These are phyloP conservation scores for Iris macrosiphon DNA, from an alignment of 106 monocot genomes.

Conservation along the genomic window DNA sequence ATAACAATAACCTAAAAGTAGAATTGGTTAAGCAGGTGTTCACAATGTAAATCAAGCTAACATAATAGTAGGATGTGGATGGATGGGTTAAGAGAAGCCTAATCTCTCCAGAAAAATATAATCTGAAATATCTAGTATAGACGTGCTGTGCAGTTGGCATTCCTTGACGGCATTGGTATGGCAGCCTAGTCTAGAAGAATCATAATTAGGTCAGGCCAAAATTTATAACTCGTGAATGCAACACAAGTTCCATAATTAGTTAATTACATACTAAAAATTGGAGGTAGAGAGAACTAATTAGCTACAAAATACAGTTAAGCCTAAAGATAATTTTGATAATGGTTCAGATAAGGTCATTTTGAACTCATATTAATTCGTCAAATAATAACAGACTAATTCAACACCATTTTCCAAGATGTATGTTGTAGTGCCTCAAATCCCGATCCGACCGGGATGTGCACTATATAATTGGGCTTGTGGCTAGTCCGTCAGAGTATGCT, in stretches of 20 bases:
- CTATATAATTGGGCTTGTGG: background rate
- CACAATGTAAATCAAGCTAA: background rate
- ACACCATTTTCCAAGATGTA: background rate
- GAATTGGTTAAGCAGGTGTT: background rate
- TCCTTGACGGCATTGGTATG: background rate
- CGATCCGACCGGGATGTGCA: background rate
- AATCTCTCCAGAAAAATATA: background rate
- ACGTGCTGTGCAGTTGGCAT: background rate
- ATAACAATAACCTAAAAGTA: background rate
- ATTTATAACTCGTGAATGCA: background rate
- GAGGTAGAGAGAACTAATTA: background rate
- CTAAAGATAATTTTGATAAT: background rate
- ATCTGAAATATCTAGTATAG: background rate
- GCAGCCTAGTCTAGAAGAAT: background rate
- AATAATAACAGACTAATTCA: background rate
- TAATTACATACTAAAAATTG: background rate
- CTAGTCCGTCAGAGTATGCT: too few species aligned
- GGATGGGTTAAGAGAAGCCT: background rate
- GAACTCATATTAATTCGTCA: background rate
- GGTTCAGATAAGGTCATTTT: too few species aligned
- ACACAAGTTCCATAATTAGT: background rate
- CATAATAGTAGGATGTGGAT: background rate
- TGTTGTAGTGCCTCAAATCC: background rate
- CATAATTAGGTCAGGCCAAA: background rate
- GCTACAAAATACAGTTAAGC: background rate